Evolutionary conservation across 2,329 filamentous ascomycete species (phyloP).

Genomic region (Stagonosporopsis rhizophila): DNA sequence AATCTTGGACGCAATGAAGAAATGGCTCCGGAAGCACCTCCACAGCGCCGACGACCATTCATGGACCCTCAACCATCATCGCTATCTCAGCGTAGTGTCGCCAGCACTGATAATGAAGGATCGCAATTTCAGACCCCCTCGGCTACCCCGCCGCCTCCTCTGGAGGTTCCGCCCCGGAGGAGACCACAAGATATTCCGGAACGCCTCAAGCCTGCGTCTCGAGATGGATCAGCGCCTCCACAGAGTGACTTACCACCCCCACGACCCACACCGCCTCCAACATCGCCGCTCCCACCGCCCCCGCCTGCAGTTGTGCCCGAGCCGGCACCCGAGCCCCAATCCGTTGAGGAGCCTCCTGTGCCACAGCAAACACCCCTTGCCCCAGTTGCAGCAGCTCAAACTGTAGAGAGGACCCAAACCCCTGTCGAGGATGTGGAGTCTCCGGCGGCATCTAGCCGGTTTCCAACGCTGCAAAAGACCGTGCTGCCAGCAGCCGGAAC

Average conservation of each 20-base stretch:
- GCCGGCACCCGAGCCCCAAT: slow-evolving; percentile 27
- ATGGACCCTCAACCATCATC: slow-evolving; percentile 62
- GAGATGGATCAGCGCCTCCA: slow-evolving; percentile 14
- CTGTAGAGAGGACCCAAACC: slow-evolving; percentile 5
- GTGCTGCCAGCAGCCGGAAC: slow-evolving; percentile 58
- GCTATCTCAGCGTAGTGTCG: slow-evolving; percentile 35
- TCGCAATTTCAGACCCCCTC: slow-evolving; percentile 36
- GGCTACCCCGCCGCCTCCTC: slow-evolving; percentile 34
- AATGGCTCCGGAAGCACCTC: slow-evolving; percentile 46
- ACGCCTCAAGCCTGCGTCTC: slow-evolving; percentile 31
- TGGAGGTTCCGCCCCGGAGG: slow-evolving; percentile 33
- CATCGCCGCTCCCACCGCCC: slow-evolving; percentile 37
- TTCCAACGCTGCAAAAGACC: slow-evolving; percentile 88
- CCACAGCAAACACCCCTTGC: slow-evolving; percentile 12
- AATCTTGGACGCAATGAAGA: slow-evolving; percentile 41
- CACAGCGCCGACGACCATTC: slow-evolving; percentile 70
- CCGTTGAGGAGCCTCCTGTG: slow-evolving; percentile 42
- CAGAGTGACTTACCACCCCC: slow-evolving; percentile 18
- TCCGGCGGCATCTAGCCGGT: slow-evolving; percentile 65
- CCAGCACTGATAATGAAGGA: slow-evolving; percentile 31
- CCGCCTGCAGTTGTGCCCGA: slow-evolving; percentile 23
- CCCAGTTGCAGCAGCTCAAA: slow-evolving; percentile 16
- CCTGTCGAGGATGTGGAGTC: slow-evolving; percentile 55
- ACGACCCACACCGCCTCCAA: slow-evolving; percentile 33
- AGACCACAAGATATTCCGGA: slow-evolving; percentile 41